Base-by-base conservation (phyloP, 2,329 filamentous ascomycete genomes). In the Hymenotorrendiella dingleyae region DNA sequence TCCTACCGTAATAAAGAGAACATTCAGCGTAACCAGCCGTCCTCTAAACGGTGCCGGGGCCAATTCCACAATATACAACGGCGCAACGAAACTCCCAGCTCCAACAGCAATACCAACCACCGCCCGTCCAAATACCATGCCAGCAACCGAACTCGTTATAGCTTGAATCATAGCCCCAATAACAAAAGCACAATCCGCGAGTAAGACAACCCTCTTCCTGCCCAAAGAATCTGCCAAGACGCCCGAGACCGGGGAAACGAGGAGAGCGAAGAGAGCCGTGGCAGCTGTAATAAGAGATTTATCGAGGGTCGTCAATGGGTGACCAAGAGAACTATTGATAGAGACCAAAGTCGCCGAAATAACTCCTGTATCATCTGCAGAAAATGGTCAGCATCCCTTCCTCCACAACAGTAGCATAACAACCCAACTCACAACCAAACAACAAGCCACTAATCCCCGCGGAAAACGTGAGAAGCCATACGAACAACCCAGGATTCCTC, bases 41-140 rank as follows among this genome's bases (percentile, higher is more conserved):
- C 91, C 91, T 42, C 91, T 72, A 47, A 85, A 78, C 17, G 78
- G 72, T 2, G 86, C 78, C 0, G 91, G 90, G 3, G 86, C 81
- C 10, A 95, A 69, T 64, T 97, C 91, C 7, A 85, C 83, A 46
- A 96, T 91, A 65, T 94, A 94, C 54, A 96, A 64, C 34, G 90
- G 90, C 22, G 87, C 83, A 4, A 94, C 85, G 54, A 94, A 85
- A 59, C 82, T 88, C 7, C 84, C 85, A 2, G 80, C 80, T 12
- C 86, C 86, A 1, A 91, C 82, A 0, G 79, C 85, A 1, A 80
- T 69, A 21, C 86, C 86, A 2, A 91, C 82, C 1, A 89, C 67
- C 22, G 76, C 73, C 4, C 86, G 69, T 0, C 86, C 86, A 0
- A 70, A 52, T 0, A 87, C 76, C 83, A 91, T 88, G 9, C 62